phyloP scores from a whole-genome alignment of 306 rosid genomes.

The Inga oerstediana region DNA sequence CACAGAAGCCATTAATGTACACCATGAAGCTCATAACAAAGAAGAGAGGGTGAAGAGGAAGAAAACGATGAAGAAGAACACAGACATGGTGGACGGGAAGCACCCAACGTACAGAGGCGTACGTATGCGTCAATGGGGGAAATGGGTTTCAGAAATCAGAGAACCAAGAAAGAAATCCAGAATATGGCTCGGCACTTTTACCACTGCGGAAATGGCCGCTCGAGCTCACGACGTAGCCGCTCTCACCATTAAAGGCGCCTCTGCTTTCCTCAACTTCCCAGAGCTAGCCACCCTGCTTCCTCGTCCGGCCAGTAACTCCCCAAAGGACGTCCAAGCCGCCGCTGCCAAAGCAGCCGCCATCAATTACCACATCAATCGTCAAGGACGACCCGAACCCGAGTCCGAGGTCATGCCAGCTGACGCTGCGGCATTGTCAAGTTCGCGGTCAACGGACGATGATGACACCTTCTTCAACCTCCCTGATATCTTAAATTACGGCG shows the following conservation, averaged over 20 bases:
- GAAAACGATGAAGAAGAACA: background rate
- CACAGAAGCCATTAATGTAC: background rate
- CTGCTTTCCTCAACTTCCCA: conserved; percentile 78
- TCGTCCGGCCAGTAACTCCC: conserved; percentile 51
- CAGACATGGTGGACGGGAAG: conserved; percentile 26
- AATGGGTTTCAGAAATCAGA: conserved; percentile 90
- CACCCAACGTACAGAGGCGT: conserved; percentile 75
- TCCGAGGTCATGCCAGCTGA: conserved; percentile 30
- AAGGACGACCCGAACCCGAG: conserved; percentile 12
- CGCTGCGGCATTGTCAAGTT: conserved; percentile 21
- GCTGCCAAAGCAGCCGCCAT: conserved; percentile 66
- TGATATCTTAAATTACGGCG: conserved; percentile 47
- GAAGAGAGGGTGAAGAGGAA: background rate
- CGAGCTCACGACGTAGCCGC: conserved; percentile 93
- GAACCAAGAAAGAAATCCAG: conserved; percentile 86
- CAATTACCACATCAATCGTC: background rate
- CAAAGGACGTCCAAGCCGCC: conserved; percentile 75
- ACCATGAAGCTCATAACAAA: background rate
- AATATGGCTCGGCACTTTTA: conserved; percentile 85
- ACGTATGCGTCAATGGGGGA: conserved; percentile 90
- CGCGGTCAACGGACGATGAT: conserved; percentile 38
- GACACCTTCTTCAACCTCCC: conserved; percentile 69
- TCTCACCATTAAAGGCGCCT: conserved; percentile 60
- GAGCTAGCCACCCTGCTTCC: conserved; percentile 60
- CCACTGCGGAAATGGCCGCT: conserved; percentile 83